These are phyloP conservation scores for Wickerhamiella azymoides DNA, from an alignment of 805 yeast species.

Conservation along the genomic window DNA sequence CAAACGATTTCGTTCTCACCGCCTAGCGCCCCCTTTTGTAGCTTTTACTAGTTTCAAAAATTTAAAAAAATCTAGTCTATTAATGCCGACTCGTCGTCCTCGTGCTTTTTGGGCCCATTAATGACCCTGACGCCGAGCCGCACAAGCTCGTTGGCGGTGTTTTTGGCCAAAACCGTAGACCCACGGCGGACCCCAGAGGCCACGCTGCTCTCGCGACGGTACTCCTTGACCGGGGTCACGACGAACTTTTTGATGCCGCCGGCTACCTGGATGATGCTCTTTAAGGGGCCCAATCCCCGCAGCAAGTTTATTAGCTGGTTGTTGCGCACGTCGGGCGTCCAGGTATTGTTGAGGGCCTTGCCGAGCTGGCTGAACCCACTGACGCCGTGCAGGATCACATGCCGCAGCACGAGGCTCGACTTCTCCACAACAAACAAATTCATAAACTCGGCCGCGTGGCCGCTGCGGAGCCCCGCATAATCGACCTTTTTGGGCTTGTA, in stretches of 20 bases:
- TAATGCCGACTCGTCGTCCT: conserved; percentile 1
- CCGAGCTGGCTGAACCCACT: conserved; percentile 57
- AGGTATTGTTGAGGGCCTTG: conserved; percentile 42
- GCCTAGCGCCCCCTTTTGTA: too few species aligned
- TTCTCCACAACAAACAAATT: conserved; percentile 84
- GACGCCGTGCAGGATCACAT: conserved; percentile 56
- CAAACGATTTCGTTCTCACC: conserved; percentile 14
- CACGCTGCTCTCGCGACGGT: conserved; percentile 6
- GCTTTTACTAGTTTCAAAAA: not conserved
- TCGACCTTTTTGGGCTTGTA: conserved; percentile 87
- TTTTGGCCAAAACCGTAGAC: conserved; percentile 4
- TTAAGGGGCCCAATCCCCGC: conserved; percentile 72
- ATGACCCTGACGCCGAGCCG: conserved; percentile 3
- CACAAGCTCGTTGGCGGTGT: conserved; percentile 7
- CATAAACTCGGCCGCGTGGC: conserved; percentile 74
- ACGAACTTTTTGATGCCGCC: conserved; percentile 63
- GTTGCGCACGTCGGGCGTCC: conserved; percentile 81
- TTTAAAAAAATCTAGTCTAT: not conserved
- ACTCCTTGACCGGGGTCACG: conserved; percentile 21
- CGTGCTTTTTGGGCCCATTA: conserved; percentile 4
- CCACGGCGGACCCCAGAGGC: conserved; percentile 9
- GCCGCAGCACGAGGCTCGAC: conserved; percentile 52
- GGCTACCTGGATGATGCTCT: conserved; percentile 64
- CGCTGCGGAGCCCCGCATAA: conserved; percentile 71
- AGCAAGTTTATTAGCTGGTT: conserved; percentile 70